Evolutionary conservation across 2,329 filamentous ascomycete species (phyloP), one percentile per base, ranked within the genome.

Genomic region (Claviceps spartinae): DNA sequence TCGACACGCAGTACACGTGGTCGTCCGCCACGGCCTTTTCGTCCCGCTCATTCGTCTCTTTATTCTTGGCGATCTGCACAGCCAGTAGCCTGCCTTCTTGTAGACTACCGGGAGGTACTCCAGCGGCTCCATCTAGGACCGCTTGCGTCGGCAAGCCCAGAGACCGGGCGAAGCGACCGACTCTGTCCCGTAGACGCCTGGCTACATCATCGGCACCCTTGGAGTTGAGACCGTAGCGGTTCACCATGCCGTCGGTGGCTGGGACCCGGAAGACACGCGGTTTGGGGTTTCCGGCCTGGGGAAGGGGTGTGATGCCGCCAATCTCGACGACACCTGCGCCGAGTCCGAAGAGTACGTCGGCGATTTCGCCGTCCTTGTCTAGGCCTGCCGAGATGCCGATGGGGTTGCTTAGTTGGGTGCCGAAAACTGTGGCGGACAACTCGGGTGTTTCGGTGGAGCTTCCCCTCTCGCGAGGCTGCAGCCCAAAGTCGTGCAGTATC

Each of bases 51-150:
- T 88, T 82, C 0, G 93, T 98, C 47, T 80, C 76, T 74, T 96
- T 97, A 72, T 97, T 97, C 81, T 98, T 98, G 49, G 91, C 90
- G 43, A 97, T 81, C 70, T 98, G 93, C 18, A 98, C 89, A 16
- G 88, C 85, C 55, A 98, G 75, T 53, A 96, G 71, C 54, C 85
- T 81, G 14, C 90, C 91, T 0, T 81, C 72, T 14, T 74, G 70
- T 60, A 98, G 72, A 67, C 86, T 88, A n/a, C 93, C 88, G 0
- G 89, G 83, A 0, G 88, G 88, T 0, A 95, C 88, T 40, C 69
- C 79, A 62, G 82, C 86, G 52, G 82, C 78, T 22, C 88, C 89
- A 59, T 93, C 76, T 40, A 97, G 72, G 1, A 98, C 83, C 13
- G 81, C 75, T 44, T 76, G 70, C 68, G 94, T 88, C 0, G 79